Conservation (phyloP, 176 grass and related monocot species). For the Oryza australiensis region DNA sequence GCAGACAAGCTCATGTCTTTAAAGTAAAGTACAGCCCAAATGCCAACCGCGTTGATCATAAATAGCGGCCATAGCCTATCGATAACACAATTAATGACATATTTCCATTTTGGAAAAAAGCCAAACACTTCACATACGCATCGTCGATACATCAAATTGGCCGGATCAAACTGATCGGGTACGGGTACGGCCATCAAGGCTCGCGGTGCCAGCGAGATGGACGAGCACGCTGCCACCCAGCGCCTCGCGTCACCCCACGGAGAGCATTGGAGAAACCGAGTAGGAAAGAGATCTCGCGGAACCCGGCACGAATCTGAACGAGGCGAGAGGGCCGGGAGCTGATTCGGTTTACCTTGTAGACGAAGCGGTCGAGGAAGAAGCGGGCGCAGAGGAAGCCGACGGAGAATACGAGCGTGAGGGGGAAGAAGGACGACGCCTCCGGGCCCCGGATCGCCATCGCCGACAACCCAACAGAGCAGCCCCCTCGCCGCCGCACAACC, state of each 20-base stretch:
- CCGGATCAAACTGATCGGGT: slow-evolving; percentile 34
- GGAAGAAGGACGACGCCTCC: slow-evolving; percentile 34
- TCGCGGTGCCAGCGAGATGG: not conserved
- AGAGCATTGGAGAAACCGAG: not conserved
- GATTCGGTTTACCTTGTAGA: slow-evolving; percentile 67
- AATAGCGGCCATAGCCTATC: not conserved
- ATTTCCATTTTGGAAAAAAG: not conserved
- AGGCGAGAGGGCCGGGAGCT: not conserved
- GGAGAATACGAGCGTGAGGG: slow-evolving; percentile 55
- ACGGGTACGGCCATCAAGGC: no score
- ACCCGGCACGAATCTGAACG: slow-evolving; percentile 43
- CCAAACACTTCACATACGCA: not conserved
- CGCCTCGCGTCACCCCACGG: not conserved
- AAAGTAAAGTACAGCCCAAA: not conserved
- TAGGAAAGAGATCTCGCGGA: slow-evolving; percentile 41
- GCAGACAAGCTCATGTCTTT: not conserved
- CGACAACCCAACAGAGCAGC: not conserved
- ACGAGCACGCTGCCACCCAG: not conserved
- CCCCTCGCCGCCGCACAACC: not conserved
- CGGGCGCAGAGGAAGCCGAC: slow-evolving; percentile 70
- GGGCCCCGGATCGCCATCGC: slow-evolving; percentile 28
- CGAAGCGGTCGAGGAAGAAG: slow-evolving; percentile 75
- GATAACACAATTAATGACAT: slow-evolving; percentile 26
- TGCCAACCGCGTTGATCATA: slow-evolving; percentile 23
- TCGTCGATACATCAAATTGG: slow-evolving; percentile 16